A percentile compares a stretch with the other conserved stretches of the same genome.
phyloP scores from a whole-genome alignment of 306 rosid species.

The Sicyos edulis region DNA sequence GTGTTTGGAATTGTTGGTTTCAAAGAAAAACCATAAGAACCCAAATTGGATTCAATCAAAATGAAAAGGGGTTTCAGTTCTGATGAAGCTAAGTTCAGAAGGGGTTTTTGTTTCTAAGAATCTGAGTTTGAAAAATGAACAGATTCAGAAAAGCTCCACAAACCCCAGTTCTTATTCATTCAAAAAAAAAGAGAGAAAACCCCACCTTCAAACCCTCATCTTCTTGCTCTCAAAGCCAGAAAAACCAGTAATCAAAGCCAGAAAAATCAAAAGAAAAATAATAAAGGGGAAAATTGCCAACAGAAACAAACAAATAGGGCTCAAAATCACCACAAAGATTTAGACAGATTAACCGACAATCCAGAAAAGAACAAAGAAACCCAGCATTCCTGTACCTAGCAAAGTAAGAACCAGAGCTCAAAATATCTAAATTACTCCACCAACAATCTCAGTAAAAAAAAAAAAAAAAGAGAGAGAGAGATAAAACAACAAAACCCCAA shows the following conservation, averaged over 20 bases:
- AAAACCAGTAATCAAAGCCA: conserved; percentile 18
- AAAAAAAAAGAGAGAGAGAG: too few relatives aligned
- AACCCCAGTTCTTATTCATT: neutral
- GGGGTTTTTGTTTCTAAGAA: neutral
- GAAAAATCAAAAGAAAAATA: neutral
- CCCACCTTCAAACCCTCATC: conserved; percentile 21
- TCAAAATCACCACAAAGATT: conserved; percentile 22
- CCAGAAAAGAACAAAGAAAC: conserved; percentile 30
- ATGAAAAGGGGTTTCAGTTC: neutral
- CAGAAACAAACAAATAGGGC: neutral
- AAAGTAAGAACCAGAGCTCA: conserved; percentile 15
- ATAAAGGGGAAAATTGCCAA: conserved; percentile 8
- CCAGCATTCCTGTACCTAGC: conserved; percentile 31
- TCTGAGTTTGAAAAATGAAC: neutral
- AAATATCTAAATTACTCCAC: conserved; percentile 11
- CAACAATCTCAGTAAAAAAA: neutral
- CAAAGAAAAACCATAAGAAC: neutral
- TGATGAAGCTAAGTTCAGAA: neutral
- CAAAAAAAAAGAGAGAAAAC: conserved; percentile 11
- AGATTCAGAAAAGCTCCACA: neutral
- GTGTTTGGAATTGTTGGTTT: neutral
- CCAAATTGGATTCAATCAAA: conserved; percentile 1
- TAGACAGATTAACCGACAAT: conserved; percentile 50
- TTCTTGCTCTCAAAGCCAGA: neutral
- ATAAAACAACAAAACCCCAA: neutral